Evolutionary conservation across 257 asterid species (phyloP), one percentile per base, ranked within the genome.

Genomic region (Penstemon newberryi): DNA sequence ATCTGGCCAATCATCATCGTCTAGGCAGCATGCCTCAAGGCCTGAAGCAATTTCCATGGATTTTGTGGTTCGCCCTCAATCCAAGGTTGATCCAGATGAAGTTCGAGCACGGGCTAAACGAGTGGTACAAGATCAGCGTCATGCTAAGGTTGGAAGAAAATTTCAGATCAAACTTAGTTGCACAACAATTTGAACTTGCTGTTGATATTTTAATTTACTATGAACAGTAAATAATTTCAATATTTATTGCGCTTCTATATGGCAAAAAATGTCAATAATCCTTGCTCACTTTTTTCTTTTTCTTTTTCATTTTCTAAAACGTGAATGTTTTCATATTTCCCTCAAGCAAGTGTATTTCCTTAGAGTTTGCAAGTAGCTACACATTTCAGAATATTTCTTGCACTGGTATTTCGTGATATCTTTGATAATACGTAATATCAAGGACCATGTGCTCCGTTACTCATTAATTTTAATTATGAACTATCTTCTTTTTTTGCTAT

Each of bases 1-100:
- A 78, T 74, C 98, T 67, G 90, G 96, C 37, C 89, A 74, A 49
- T 85, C 95, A 56, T 90, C 95, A 56, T 90, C 97, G 49, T 75
- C 86, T 18, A 80, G 87, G 72, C 91, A 77, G 62, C 89, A 70
- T 78, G 77, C 88, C 66, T 44, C 73, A 9, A 58, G 73, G 67
- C 73, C 73, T 46, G 73, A 69, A 69, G 73, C 91, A 11, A 81
- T 85, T 86, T 62, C 86, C 13, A 85, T 85, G 91, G 88, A 85
- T 73, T 85, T 85, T 77, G 10, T 83, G 70, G 88, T 85, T 73
- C 83, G 91, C 15, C 91, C 91, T 41, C 88, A 85, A 60, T 85
- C 91, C 39, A 85, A 83, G 73, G 70, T 85, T 59, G 91, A 85
- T 47, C 91, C 91, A 3, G 91, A 83, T 6, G 86, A 80, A 67